Evolutionary conservation across 169 alveolate species (phyloP), one percentile per base, ranked within the genome.

Genomic region (Babesia gibsoni): DNA sequence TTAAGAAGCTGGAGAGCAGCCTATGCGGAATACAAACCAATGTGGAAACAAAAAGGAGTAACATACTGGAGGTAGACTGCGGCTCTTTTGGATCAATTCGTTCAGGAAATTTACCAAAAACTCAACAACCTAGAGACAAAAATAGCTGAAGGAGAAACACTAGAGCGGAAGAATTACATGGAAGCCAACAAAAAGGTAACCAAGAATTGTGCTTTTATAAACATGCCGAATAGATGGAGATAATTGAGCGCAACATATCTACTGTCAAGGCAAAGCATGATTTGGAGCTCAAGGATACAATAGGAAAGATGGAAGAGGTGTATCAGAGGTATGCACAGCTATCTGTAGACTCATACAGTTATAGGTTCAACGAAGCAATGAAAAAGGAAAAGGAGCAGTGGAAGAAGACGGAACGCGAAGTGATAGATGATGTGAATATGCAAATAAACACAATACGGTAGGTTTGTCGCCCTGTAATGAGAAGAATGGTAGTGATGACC

Each of bases 81-180:
- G 14, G 58, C 27, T 0, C 16, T 7, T 30, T 10, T 35, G 36
- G 27, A 20, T 16, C 63, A 59, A 6, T 0, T 1, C 3, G 9
- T 56, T 52, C 25, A 77, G 86, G 75, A 77, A 27, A 77, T 77
- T 18, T 77, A 77, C 45, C 75, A 65, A 39, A 77, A 77, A 58
- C 65, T 77, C 0, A 77, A 77, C 72, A 37, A 53, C 5, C 61
- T 77, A 37, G 86, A 77, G 25, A 58, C 56, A 29, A 67, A 77
- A 46, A 77, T 77, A 20, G 32, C 72, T 8, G 86, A 77, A 18
- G 37, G 80, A 37, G 82, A 77, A 29, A 9, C n/a, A 20, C 43
- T 22, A n/a, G 65, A 72, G 36, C 22, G 48, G 37, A 39, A 41
- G 42, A 43, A 22, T 5, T 54, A 36, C 37, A 63, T 30, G 9